Base-by-base conservation (phyloP, 1,284 basidiomycete genomes). In the Tylopilus sp. region DNA sequence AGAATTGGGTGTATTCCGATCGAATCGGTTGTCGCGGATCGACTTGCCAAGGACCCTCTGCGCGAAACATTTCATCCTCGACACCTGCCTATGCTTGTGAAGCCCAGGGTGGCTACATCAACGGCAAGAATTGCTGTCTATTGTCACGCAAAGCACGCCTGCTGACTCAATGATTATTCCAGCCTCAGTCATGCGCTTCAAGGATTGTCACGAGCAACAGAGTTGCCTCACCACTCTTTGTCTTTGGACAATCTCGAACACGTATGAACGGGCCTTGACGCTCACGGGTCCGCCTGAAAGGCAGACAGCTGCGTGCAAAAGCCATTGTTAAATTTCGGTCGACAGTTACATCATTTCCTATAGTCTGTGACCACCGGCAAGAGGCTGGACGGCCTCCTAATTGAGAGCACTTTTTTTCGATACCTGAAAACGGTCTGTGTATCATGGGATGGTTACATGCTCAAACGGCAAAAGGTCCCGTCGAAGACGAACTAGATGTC, bases 1-100 rank as follows among this genome's bases (percentile, higher is more conserved):
- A 59, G 96, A 92, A 69, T 78, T 97, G 6, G 96, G 96, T 33
- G 84, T 98, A 33, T 88, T 98, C 65, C 85, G 84, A 64, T 71
- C 97, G 51, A 97, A 98, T 67, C 84, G 2, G 82, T 78, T 2
- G 86, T 99, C 10, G 76, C 85, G 2, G 81, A 88, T 18, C 80
- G 88, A 2, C 74, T 99, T 51, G 85, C 90, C 8, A 84, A 82
- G 53, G 95, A 97, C 57, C 76, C 74, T 31, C 65, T 95, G 6
- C 72, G 76, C n/a, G 81, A 86, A 45, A 84, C 89, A 0, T 73
- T 98, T 10, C 92, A 96, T 67, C 93, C 96, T 13, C 88, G 95
- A 8, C 92, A 97, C 67, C 76, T 99, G 39, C 96, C 96, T 8
- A 99, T 99, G 96, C 78, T 99, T 2, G 82, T 97, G 19, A 86